Evolutionary conservation across 1,284 basidiomycete genomes (phyloP).

Genomic region (Schizopora paradoxa): DNA sequence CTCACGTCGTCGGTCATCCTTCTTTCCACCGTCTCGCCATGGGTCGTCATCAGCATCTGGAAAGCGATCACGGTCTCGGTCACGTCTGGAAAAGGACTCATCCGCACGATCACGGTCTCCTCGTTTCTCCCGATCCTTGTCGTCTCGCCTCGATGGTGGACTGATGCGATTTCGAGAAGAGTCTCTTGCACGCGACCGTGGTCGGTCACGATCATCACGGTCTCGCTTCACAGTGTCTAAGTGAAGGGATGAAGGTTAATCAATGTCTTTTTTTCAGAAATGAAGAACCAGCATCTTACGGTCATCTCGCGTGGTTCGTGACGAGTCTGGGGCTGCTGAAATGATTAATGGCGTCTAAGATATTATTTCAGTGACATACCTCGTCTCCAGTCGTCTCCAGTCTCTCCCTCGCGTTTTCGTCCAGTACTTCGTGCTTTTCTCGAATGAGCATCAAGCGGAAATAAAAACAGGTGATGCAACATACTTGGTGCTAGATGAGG

Average conservation of each 20-base stretch:
- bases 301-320: constrained; percentile 51
- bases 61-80: constrained; percentile 18
- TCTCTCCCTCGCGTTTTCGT: constrained; percentile 63
- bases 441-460: neutral
- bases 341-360: neutral
- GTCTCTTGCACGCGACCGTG: constrained; percentile 16
- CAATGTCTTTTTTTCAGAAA: neutral
- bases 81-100: constrained; percentile 8
- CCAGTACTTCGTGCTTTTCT: constrained; percentile 12
- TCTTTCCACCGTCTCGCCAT: constrained; percentile 17
- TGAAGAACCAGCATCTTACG: constrained; percentile 43
- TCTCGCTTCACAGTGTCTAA: constrained; percentile 34
- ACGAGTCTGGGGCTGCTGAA: constrained; percentile 34
- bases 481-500: constrained; percentile 49
- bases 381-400: constrained; percentile 75
- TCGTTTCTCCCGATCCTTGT: constrained; percentile 42
- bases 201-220: constrained; percentile 50
- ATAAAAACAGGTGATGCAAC: constrained; percentile 23
- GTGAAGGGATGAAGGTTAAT: constrained; percentile 15
- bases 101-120: constrained; percentile 38
- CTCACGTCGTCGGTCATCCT: constrained; percentile 31
- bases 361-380: constrained; percentile 36
- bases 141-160: constrained; percentile 17
- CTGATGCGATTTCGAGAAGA: constrained; percentile 13
- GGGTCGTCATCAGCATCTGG: constrained; percentile 16